These are phyloP conservation scores for Prunus kanzakura DNA, from an alignment of 306 rosid genomes.

Conservation along the genomic window DNA sequence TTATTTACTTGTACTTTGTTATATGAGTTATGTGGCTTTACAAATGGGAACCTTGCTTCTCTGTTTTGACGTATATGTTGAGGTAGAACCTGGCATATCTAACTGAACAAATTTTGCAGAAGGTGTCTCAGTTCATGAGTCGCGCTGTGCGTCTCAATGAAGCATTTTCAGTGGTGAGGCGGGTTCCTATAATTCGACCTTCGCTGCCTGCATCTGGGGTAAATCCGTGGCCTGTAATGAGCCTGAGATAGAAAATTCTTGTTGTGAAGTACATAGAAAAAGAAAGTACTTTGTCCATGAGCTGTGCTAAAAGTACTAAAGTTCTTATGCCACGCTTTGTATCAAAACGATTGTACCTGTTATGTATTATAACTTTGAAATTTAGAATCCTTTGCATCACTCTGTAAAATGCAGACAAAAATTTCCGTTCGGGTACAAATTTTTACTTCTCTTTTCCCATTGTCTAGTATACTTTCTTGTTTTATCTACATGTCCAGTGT, in stretches of 20 bases:
- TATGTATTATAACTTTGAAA: background rate
- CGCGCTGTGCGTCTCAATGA: conserved; percentile 92
- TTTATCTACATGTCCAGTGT: background rate
- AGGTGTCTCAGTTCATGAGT: conserved; percentile 73
- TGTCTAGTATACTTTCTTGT: background rate
- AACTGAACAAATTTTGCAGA: conserved; percentile 48
- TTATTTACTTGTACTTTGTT: background rate
- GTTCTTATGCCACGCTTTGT: conserved; percentile 8
- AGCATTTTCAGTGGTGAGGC: conserved; percentile 90
- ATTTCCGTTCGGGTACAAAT: background rate
- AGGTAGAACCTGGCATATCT: background rate
- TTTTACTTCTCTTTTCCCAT: background rate
- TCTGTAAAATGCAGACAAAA: conserved; percentile 11
- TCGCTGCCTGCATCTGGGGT: conserved; percentile 73
- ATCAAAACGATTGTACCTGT: background rate
- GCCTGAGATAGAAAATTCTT: conserved; percentile 61
- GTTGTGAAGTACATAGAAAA: conserved; percentile 14
- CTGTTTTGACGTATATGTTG: background rate
- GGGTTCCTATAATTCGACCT: conserved; percentile 81
- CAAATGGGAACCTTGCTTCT: background rate
- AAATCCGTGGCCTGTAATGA: conserved; percentile 84
- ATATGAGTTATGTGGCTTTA: background rate
- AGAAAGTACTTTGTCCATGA: conserved; percentile 2
- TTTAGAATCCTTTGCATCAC: background rate
- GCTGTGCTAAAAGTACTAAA: background rate